Percentiles rank a stretch among this genome's conserved stretches.
phyloP scores from a whole-genome alignment of 1,284 basidiomycete species.

The Ustilago crameri region DNA sequence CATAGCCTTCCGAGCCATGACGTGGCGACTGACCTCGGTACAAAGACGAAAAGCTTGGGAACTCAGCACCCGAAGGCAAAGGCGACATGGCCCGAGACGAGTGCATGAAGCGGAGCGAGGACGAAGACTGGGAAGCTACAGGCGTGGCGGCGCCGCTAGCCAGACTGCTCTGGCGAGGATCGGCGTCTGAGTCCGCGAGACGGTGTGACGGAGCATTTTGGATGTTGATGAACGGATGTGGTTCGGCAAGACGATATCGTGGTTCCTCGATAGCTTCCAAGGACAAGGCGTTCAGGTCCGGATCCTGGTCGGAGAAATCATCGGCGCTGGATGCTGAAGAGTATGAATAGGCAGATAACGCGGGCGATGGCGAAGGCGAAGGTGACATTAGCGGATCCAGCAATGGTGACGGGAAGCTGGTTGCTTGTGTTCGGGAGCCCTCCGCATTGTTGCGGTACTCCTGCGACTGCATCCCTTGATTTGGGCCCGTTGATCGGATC shows the following conservation, averaged over 20 bases:
- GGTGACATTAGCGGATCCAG: constrained; percentile 33
- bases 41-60: constrained; percentile 21
- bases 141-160: constrained; percentile 43
- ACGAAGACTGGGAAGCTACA: constrained; percentile 31
- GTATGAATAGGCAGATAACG: constrained; percentile 51
- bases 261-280: constrained; percentile 52
- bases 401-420: constrained; percentile 12
- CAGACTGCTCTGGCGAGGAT: constrained; percentile 23
- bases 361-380: constrained; percentile 46
- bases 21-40: constrained; percentile 30
- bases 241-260: constrained; percentile 24
- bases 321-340: constrained; percentile 36
- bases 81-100: constrained; percentile 6
- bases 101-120: constrained; percentile 18
- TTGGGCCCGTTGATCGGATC: neutral
- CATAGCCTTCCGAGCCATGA: constrained; percentile 8
- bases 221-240: neutral
- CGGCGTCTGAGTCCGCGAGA: constrained; percentile 13
- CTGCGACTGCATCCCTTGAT: constrained; percentile 13
- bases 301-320: constrained; percentile 40
- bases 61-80: constrained; percentile 14
- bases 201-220: neutral
- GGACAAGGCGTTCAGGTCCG: constrained; percentile 44
- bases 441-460: constrained; percentile 15
- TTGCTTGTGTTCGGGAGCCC: constrained; percentile 10